Evolutionary conservation across 106 monocot genomes (phyloP), one percentile per base, ranked within the genome.

Genomic region (Cymbidium sinense): DNA sequence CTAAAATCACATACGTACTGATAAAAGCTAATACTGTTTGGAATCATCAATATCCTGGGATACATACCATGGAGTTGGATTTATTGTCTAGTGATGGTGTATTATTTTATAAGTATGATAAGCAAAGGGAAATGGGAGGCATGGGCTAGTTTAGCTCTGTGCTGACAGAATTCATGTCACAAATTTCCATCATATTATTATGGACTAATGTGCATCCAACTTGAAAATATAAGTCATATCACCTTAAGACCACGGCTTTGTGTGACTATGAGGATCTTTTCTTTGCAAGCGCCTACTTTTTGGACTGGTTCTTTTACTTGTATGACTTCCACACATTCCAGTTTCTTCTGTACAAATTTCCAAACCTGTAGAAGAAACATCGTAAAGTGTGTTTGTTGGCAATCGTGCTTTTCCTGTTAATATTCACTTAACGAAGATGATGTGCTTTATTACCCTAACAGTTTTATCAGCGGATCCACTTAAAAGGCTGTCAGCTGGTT

Each of bases 401-500:
- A 10, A 4, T 33, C 0, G 2, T 25, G 23, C 2, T 6, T 29
- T 77, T 69, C 50, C 21, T 61, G 25, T 27, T 12, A 39, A 39
- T n/a, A 35, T 79, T 44, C 12, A 20, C 9, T 76, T 41, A 35
- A 29, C 27, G 69, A 30, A 19, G 43, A 17, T 34, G 51, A 25
- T 41, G 2, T 27, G 67, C 37, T 55, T 2, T 84, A 23, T 64
- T 90, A 99, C 98, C 84, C 86, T 87, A 74, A 99, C 64, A 36
- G 98, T 90, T 86, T 86, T 94, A 76, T 99, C 98, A 3, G 79
- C 27, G 0, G 98, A 99, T 82, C 98, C 98, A 80, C 92, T 99
- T 80, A 99, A 71, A 74, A 99, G 94, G 61, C 83, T 86, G 34
- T 91, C 87, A 21, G 88, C 89, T 76, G 85, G 79, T 77, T 87